Base-by-base conservation (phyloP, 495 filamentous ascomycete genomes). In the Beverwykella pulmonaria region DNA sequence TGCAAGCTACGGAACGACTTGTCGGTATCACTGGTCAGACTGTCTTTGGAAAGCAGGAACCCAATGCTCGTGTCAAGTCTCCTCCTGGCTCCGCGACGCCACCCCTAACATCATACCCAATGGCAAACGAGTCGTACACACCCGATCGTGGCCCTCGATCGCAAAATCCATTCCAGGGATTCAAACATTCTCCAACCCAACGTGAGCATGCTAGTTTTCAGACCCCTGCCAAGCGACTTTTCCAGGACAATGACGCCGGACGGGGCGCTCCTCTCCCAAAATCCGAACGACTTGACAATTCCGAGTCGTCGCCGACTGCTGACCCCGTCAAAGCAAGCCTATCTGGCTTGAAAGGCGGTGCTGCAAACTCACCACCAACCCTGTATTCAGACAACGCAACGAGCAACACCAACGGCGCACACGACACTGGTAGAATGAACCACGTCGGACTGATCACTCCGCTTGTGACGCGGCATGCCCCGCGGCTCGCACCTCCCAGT, bases 401-500 rank as follows among this genome's bases (percentile, higher is more conserved):
- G 53, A 59, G 54, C 67, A 26, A 62, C 68, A 47, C 67, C 53
- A 71, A 71, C 39, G 72, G 71, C 9, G 71, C 50, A 17, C 67
- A 65, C 17, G 72, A 72, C 32, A 62, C 69, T 55, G 58, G 44
- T 19, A 63, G 46, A 67, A 52, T 65, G 59, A 71, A 67, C 68
- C 70, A 53, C 62, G 72, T 41, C 54, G 71, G 65, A 46, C 29
- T 96, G 79, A 87, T 91, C 61, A 97, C 93, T 0, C 93, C 93
- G 19, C 91, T 92, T 2, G 92, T 93, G 7, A 87, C 87, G 63
- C 86, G 91, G 29, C 88, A 93, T 53, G 88, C 93, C 65, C 92
- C 91, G 27, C 85, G 84, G 46, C 86, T 97, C 29, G 92, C 90
- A 1, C 92, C 93, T 20, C 94, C 94, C 0, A 93, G 89, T 71